These are phyloP conservation scores for Tetrapyrgos nigripes DNA, from an alignment of 1,284 basidiomycete genomes.

Conservation along the genomic window DNA sequence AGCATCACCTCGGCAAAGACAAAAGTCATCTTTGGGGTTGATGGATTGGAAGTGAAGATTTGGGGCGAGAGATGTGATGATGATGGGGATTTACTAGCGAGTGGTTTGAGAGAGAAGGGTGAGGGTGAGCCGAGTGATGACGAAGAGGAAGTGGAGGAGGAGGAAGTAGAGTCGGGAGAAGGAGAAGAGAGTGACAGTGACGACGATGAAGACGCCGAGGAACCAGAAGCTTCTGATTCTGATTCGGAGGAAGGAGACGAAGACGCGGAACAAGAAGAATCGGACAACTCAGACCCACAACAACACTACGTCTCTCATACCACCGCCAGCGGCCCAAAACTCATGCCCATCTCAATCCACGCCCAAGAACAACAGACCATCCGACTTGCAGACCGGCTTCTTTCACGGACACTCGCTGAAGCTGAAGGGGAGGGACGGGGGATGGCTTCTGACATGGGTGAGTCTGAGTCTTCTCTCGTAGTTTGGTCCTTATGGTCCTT, in stretches of 20 bases:
- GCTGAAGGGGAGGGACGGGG: slow-evolving; percentile 60
- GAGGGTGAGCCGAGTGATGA: slow-evolving; percentile 12
- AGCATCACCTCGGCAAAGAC: slow-evolving; percentile 63
- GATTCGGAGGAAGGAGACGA: slow-evolving; percentile 24
- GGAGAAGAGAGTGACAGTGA: slow-evolving; percentile 24
- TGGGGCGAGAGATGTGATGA: slow-evolving; percentile 58
- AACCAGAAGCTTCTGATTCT: slow-evolving; percentile 18
- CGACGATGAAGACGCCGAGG: slow-evolving; percentile 19
- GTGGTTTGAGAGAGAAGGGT: background rate
- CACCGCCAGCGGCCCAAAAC: background rate
- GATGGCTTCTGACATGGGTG: slow-evolving; percentile 67
- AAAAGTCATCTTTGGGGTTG: slow-evolving; percentile 64
- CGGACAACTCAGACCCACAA: slow-evolving; percentile 31
- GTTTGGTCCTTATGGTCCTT: no score
- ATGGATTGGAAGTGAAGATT: slow-evolving; percentile 63
- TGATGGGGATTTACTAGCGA: slow-evolving; percentile 2
- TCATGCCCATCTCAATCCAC: slow-evolving; percentile 2
- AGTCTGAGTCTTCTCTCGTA: no score
- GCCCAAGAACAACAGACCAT: slow-evolving; percentile 55
- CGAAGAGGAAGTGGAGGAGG: slow-evolving; percentile 23
- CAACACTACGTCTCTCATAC: slow-evolving; percentile 1
- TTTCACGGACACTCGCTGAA: slow-evolving; percentile 66
- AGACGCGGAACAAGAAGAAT: slow-evolving; percentile 29
- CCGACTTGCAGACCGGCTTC: slow-evolving; percentile 60
- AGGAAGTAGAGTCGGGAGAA: slow-evolving; percentile 20